Percentiles rank a stretch among this genome's conserved stretches.
phyloP scores from a whole-genome alignment of 2,329 filamentous ascomycete genomes.

The Parastagonospora avenae region DNA sequence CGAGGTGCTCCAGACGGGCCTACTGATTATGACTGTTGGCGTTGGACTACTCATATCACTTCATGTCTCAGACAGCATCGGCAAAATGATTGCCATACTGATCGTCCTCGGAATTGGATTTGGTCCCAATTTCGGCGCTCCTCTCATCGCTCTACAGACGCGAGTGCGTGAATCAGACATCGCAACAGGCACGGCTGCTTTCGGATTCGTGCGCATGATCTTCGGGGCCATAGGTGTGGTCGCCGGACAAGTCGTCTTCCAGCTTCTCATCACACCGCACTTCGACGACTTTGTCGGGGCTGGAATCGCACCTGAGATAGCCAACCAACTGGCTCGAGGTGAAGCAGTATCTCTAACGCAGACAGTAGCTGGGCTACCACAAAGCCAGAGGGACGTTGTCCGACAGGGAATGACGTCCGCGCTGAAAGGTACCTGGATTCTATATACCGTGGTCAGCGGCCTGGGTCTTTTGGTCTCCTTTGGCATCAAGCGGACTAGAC shows the following conservation, averaged over 20 bases:
- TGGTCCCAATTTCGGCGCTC: slow-evolving; percentile 62
- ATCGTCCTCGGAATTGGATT: slow-evolving; percentile 58
- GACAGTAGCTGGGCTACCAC: slow-evolving; percentile 24
- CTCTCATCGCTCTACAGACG: slow-evolving; percentile 61
- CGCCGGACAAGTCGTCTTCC: slow-evolving; percentile 58
- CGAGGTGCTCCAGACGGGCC: slow-evolving; percentile 38
- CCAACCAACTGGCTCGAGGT: slow-evolving; percentile 29
- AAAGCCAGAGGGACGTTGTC: slow-evolving; percentile 45
- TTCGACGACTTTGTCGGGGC: slow-evolving; percentile 18
- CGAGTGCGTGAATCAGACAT: slow-evolving; percentile 59
- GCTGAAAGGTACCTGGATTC: slow-evolving; percentile 58
- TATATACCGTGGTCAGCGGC: slow-evolving; percentile 52
- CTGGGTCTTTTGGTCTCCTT: slow-evolving; percentile 39
- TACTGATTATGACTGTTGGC: slow-evolving; percentile 42
- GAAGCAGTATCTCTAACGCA: slow-evolving; percentile 41
- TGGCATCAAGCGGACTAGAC: slow-evolving; percentile 38
- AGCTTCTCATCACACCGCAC: slow-evolving; percentile 61
- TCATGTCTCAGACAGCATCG: slow-evolving; percentile 11
- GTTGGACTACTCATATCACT: slow-evolving; percentile 40
- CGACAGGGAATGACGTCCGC: slow-evolving; percentile 50
- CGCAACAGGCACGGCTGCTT: slow-evolving; percentile 58
- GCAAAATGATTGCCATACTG: slow-evolving; percentile 54
- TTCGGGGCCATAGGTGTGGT: slow-evolving; percentile 56
- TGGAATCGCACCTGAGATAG: slow-evolving; percentile 26
- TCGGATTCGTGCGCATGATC: slow-evolving; percentile 55